phyloP scores from a whole-genome alignment of 331 rosid species.

The Malus hybrid region DNA sequence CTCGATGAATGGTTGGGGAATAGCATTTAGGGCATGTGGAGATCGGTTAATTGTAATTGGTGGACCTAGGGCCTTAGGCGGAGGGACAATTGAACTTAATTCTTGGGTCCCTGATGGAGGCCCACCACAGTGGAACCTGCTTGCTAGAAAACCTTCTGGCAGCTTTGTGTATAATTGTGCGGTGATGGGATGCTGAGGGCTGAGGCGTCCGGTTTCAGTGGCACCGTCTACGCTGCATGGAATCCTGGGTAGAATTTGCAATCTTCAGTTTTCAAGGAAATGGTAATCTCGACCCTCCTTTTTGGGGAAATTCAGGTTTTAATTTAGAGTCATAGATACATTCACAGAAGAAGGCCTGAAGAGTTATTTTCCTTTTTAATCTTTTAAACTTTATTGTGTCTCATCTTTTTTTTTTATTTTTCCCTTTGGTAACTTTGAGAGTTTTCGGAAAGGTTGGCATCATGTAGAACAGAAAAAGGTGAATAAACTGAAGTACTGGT shows the following conservation, averaged over 20 bases:
- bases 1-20: slow-evolving; percentile 61
- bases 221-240: slow-evolving; percentile 9
- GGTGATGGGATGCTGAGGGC: slow-evolving; percentile 80
- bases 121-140: slow-evolving; percentile 40
- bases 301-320: slow-evolving; percentile 19
- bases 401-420: slow-evolving; percentile 26
- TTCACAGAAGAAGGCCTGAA: slow-evolving; percentile 22
- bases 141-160: slow-evolving; percentile 29
- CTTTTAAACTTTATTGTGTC: slow-evolving; percentile 18
- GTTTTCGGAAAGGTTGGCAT: slow-evolving; percentile 42
- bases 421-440: slow-evolving; percentile 25
- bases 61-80: slow-evolving; percentile 29
- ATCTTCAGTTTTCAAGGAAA: slow-evolving; percentile 26
- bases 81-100: slow-evolving; percentile 43
- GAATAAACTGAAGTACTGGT: slow-evolving; percentile 40
- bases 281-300: slow-evolving; percentile 28
- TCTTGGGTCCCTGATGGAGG: slow-evolving; percentile 39
- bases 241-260: slow-evolving; percentile 24
- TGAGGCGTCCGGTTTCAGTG: slow-evolving; percentile 25
- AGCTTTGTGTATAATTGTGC: slow-evolving; percentile 73
- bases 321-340: slow-evolving; percentile 24
- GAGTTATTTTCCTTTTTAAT: slow-evolving; percentile 3
- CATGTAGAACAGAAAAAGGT: slow-evolving; percentile 35
- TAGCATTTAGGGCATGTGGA: slow-evolving; percentile 67
- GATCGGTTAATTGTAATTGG: slow-evolving; percentile 50